These are phyloP conservation scores for Pachyrhizus erosus DNA, from an alignment of 306 rosid genomes.

Conservation along the genomic window DNA sequence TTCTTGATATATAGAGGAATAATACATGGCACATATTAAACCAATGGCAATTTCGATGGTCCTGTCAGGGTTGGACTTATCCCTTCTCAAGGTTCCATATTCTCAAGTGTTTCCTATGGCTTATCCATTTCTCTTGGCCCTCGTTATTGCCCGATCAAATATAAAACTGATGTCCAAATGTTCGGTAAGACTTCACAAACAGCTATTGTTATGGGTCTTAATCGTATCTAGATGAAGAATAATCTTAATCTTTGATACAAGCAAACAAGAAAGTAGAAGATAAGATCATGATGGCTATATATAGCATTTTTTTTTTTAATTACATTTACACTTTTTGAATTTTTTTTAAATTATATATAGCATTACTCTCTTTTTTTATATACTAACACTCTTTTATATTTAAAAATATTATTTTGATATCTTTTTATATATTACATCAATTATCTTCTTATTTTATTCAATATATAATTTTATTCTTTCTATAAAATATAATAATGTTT, in stretches of 20 bases:
- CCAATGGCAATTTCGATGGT: not conserved
- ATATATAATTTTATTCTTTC: too few species aligned
- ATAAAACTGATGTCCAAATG: not conserved
- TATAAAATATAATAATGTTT: too few species aligned
- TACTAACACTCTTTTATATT: too few species aligned
- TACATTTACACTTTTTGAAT: too few species aligned
- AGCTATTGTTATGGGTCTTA: not conserved
- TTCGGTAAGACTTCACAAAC: not conserved
- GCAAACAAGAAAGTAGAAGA: not conserved
- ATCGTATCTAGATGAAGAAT: not conserved
- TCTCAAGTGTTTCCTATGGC: not conserved
- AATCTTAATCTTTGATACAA: not conserved
- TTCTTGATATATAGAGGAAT: not conserved
- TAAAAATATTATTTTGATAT: too few species aligned
- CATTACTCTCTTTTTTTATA: too few species aligned
- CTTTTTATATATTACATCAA: too few species aligned
- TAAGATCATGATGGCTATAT: too few species aligned
- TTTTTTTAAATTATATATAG: too few species aligned
- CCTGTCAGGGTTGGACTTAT: not conserved
- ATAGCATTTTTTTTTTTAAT: too few species aligned
- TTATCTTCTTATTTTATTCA: too few species aligned
- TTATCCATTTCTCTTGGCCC: not conserved
- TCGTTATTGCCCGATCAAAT: not conserved
- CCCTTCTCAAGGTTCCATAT: not conserved
- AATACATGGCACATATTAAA: not conserved